Evolutionary conservation across 2,329 filamentous ascomycete genomes (phyloP), one percentile per base, ranked within the genome.

Genomic region (Colletotrichum cordylinicola): DNA sequence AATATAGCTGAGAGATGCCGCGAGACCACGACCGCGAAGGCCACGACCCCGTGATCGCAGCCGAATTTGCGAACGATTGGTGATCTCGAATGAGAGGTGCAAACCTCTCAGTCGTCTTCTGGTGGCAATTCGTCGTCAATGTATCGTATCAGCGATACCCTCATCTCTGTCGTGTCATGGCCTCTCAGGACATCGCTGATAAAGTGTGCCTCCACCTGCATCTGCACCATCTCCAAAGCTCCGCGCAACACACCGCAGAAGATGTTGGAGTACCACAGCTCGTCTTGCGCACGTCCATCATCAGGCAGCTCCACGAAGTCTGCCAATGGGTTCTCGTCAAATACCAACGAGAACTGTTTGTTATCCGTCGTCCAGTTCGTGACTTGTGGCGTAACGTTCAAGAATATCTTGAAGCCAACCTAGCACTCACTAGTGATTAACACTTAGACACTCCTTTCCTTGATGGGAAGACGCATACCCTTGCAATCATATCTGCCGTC

Each of bases 361-460:
- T 93, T 97, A 85, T 99, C 97, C 83, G 91, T 95, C 27, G 96
- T 97, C 97, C 97, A 99, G 83, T 98, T 98, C 64, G 96, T 95
- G 78, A 98, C 93, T 9, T 93, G 94, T 0, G 97, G 97, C 6
- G 96, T 98, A 80, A 98, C 96, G 82, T 99, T 99, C 77, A 99
- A 91, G 84, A 99, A 99, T 79, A 99, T 98, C 87, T 99, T 98
- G 88, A 99, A 99, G 72, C 97, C 97, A 79, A 99, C 94, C 95
- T 98, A 78, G 16, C 33, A 21, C 5, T 67, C 9, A 35, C 13
- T 56, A 66, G 35, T 72, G 33, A 76, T 83, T 72, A 82, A 81
- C 61, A 52, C 21, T 52, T 13, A 66, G 10, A 52, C n/a, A 13
- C 31, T 6, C 24, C 8, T 27, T 27, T 61, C 21, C 27, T 35